Evolutionary conservation across 2,329 filamentous ascomycete genomes (phyloP).

Genomic region (Epichloe elymi): DNA sequence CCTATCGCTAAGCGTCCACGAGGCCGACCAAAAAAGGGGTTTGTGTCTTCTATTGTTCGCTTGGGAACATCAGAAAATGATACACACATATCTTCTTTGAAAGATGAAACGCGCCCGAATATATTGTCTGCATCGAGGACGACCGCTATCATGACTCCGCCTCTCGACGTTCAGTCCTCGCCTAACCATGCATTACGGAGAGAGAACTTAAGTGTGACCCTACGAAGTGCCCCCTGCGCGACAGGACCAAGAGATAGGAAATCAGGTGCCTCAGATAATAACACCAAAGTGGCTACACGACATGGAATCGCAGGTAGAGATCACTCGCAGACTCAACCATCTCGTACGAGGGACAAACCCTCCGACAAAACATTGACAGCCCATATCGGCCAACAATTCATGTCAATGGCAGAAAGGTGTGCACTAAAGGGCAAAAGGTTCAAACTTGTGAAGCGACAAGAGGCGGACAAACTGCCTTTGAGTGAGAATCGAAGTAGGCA

Average conservation of each 20-base stretch:
- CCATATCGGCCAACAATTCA: conserved; percentile 19
- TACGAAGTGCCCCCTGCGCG: background rate
- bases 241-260: background rate
- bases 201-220: background rate
- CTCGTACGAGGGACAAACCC: background rate
- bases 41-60: background rate
- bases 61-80: background rate
- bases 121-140: background rate
- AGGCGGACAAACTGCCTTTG: background rate
- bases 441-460: conserved; percentile 31
- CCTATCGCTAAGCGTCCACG: conserved; percentile 10
- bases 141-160: background rate
- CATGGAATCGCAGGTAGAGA: background rate
- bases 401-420: conserved; percentile 47
- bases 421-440: conserved; percentile 39
- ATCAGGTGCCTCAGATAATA: background rate
- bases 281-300: background rate
- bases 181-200: background rate
- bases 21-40: conserved; percentile 16
- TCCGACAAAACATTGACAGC: background rate
- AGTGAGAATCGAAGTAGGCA: background rate
- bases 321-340: background rate
- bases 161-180: background rate
- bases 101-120: background rate
- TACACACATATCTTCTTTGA: background rate